Evolutionary conservation across 2,329 filamentous ascomycete genomes (phyloP).

Genomic region (Sporothrix euskadiensis): DNA sequence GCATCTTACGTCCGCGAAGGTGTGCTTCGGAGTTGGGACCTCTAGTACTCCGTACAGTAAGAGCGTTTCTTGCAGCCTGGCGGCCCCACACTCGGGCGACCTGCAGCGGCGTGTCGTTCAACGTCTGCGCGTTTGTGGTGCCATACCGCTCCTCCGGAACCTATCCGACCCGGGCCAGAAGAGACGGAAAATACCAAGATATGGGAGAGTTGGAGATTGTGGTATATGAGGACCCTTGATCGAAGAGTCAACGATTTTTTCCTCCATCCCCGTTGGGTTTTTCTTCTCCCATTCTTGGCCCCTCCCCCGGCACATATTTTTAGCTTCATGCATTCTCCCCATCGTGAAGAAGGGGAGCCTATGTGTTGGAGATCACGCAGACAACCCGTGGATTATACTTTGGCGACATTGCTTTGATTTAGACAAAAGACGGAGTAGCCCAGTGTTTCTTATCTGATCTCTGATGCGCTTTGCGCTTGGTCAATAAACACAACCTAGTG

Average conservation of each 20-base stretch:
- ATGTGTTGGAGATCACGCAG: too few relatives aligned
- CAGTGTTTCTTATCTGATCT: not conserved
- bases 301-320: not conserved
- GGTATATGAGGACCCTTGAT: not conserved
- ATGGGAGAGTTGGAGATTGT: not conserved
- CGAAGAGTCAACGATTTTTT: not conserved
- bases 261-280: not conserved
- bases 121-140: not conserved
- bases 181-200: not conserved
- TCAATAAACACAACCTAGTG: not conserved
- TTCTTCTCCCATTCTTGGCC: not conserved
- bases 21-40: constrained; percentile 1
- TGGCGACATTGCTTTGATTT: too few relatives aligned
- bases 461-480: not conserved
- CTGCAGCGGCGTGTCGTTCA: not conserved
- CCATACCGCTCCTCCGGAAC: not conserved
- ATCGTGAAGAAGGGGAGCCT: too few relatives aligned
- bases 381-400: not conserved
- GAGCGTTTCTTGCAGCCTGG: not conserved
- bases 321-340: too few relatives aligned
- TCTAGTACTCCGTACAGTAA: not conserved
- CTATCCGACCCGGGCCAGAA: not conserved
- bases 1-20: not conserved
- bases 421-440: not conserved
- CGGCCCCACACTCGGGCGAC: not conserved